Percentiles rank a stretch among this genome's conserved stretches.
These are phyloP conservation scores for Bruguiera sexangula DNA, from an alignment of 345 rosid genomes.

Conservation along the genomic window DNA sequence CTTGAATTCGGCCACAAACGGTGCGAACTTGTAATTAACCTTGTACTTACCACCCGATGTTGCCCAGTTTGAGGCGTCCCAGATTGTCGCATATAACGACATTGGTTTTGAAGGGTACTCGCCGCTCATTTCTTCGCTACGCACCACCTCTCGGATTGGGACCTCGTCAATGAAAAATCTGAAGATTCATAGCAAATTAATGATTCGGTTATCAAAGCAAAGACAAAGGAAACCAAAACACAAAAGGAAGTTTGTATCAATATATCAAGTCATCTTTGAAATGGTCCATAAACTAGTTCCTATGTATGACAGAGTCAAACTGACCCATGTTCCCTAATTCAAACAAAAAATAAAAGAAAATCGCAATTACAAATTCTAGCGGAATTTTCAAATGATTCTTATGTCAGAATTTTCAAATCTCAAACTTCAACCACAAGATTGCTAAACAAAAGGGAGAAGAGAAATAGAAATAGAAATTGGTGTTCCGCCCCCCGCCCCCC, in stretches of 20 bases:
- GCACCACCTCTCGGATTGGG: conserved; percentile 72
- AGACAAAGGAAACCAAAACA: background rate
- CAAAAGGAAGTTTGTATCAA: background rate
- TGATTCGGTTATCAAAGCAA: too few relatives aligned
- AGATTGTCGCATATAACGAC: conserved; percentile 85
- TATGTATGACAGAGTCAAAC: too few relatives aligned
- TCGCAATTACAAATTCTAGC: too few relatives aligned
- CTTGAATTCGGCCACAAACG: conserved; percentile 67
- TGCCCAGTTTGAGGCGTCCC: conserved; percentile 98
- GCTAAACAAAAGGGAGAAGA: background rate
- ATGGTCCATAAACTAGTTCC: too few relatives aligned
- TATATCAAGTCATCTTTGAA: too few relatives aligned
- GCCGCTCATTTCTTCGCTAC: conserved; percentile 59
- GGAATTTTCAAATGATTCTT: too few relatives aligned
- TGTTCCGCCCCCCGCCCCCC: background rate
- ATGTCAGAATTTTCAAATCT: too few relatives aligned
- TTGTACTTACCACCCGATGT: conserved; percentile 75
- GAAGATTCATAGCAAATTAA: background rate
- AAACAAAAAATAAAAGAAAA: too few relatives aligned
- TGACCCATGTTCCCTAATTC: too few relatives aligned
- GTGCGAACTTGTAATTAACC: conserved; percentile 70
- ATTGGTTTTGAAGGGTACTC: conserved; percentile 90
- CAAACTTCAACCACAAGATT: too few relatives aligned
- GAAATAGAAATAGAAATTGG: background rate
- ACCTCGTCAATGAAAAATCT: conserved; percentile 89